phyloP scores from a whole-genome alignment of 2,329 filamentous ascomycete genomes.

The Sporothrix mexicana region DNA sequence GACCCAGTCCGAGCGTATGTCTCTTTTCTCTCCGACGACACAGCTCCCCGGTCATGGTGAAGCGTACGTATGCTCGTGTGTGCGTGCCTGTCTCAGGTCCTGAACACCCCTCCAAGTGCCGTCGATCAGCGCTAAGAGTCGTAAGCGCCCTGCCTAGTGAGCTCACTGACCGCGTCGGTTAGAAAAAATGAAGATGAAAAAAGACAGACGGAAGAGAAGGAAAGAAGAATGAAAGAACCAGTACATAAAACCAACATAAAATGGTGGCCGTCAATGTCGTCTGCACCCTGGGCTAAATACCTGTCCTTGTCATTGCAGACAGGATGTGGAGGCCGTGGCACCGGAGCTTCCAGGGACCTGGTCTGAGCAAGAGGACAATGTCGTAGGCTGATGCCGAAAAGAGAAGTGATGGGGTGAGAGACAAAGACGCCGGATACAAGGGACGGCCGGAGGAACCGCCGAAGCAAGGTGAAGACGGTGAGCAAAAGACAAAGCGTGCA shows the following conservation, averaged over 20 bases:
- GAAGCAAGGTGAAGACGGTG: conserved; percentile 17
- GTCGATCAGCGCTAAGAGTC: conserved; percentile 29
- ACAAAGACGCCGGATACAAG: background rate
- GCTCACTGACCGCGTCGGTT: conserved; percentile 26
- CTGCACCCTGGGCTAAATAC: background rate
- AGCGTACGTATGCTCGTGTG: background rate
- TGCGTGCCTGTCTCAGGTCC: conserved; percentile 24
- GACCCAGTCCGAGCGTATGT: background rate
- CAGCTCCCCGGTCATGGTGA: background rate
- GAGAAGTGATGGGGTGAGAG: conserved; percentile 1
- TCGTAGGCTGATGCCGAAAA: conserved; percentile 10
- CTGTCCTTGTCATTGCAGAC: background rate
- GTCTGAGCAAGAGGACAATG: background rate
- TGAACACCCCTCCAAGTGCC: conserved; percentile 16
- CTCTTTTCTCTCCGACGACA: background rate
- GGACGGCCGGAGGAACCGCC: background rate
- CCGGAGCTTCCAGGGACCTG: background rate
- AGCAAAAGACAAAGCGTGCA: background rate
- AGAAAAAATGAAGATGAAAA: background rate
- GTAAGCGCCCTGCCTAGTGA: conserved; percentile 8
- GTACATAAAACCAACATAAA: background rate
- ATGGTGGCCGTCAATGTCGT: background rate
- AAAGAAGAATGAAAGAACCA: background rate
- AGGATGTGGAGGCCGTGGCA: background rate
- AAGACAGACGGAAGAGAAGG: background rate